phyloP scores from a whole-genome alignment of 179 eudicot genomes.

The Monotropa hypopitys region DNA sequence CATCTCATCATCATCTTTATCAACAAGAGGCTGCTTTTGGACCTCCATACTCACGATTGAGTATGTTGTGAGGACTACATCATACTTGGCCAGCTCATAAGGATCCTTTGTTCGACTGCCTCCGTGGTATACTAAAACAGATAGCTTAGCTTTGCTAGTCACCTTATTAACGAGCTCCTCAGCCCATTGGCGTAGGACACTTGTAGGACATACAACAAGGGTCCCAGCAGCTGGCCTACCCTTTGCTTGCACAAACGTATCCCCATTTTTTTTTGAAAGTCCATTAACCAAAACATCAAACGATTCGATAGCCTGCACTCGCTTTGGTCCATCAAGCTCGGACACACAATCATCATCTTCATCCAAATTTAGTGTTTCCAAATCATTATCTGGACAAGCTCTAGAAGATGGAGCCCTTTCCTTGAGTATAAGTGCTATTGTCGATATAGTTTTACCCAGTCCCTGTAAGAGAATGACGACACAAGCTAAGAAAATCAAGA shows the following conservation, averaged over 20 bases:
- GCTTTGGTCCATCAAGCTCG: constrained; percentile 12
- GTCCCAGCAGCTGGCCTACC: constrained; percentile 92
- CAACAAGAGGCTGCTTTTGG: constrained; percentile 65
- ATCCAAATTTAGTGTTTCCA: constrained; percentile 61
- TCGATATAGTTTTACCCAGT: constrained; percentile 88
- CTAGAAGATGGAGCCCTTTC: constrained; percentile 56
- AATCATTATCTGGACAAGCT: constrained; percentile 14
- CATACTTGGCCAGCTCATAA: constrained; percentile 64
- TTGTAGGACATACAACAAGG: constrained; percentile 92
- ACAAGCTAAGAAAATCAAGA: constrained; percentile 11
- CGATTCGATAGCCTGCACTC: constrained; percentile 15
- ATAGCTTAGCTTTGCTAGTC: constrained; percentile 46
- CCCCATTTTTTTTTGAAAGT: constrained; percentile 3
- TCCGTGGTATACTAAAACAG: constrained; percentile 75
- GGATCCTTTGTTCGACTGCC: constrained; percentile 81
- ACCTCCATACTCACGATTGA: constrained; percentile 96
- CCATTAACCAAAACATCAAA: constrained; percentile 11
- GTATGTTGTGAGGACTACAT: constrained; percentile 91
- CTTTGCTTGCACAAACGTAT: constrained; percentile 22
- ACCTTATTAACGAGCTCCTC: constrained; percentile 78
- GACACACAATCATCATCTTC: constrained; percentile 36
- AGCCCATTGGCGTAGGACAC: constrained; percentile 96
- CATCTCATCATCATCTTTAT: constrained; percentile 39
- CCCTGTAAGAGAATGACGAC: constrained; percentile 40
- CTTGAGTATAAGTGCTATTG: constrained; percentile 78